phyloP scores from a whole-genome alignment of 768 basidiomycete genomes.

The Mycena vulgaris region DNA sequence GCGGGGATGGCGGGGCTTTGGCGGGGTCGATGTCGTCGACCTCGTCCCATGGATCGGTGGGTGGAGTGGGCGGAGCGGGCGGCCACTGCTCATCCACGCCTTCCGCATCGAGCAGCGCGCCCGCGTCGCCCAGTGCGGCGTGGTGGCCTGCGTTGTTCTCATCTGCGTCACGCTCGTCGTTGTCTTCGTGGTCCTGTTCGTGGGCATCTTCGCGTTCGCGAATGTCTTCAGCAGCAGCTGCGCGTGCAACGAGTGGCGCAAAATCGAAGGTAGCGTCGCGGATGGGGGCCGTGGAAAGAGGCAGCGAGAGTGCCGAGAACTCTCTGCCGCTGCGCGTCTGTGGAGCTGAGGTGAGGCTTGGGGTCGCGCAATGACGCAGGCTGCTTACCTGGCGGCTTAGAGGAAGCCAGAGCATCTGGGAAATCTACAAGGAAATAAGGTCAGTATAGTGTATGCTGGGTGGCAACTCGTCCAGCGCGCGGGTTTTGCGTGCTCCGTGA shows the following conservation, averaged over 20 bases:
- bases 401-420: not conserved
- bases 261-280: conserved; percentile 3
- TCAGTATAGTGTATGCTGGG: too few relatives aligned
- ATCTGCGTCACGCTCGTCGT: not conserved
- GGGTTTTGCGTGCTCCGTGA: conserved; percentile 1
- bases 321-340: conserved; percentile 16
- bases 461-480: not conserved
- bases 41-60: too few relatives aligned
- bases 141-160: too few relatives aligned
- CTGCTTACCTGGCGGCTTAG: not conserved
- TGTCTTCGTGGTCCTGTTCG: not conserved
- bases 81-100: not conserved
- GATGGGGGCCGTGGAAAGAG: not conserved
- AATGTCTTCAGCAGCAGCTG: not conserved
- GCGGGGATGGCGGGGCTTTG: too few relatives aligned
- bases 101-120: not conserved
- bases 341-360: not conserved
- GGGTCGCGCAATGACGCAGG: not conserved
- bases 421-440: not conserved
- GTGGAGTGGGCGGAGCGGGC: not conserved
- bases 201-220: not conserved
- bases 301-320: not conserved
- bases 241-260: not conserved
- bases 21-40: too few relatives aligned
- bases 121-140: too few relatives aligned